Evolutionary conservation across 2,329 filamentous ascomycete genomes (phyloP).

Genomic region (Pseudogymnoascus sp.): DNA sequence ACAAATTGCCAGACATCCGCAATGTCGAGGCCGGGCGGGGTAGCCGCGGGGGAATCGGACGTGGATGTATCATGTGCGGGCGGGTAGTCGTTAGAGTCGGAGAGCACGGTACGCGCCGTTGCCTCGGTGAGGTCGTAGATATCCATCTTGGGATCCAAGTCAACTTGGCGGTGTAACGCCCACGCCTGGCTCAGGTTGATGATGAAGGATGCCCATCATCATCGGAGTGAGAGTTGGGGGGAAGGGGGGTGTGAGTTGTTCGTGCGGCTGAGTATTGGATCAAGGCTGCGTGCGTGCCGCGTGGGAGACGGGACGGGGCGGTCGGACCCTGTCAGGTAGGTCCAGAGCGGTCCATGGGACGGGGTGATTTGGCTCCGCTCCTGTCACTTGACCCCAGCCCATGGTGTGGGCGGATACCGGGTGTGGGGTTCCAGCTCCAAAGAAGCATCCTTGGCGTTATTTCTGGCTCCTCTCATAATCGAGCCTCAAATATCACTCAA

Average conservation of each 20-base stretch:
- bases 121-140: not conserved
- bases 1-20: not conserved
- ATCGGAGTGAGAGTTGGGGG: not conserved
- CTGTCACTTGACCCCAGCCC: not conserved
- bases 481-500: no score
- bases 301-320: not conserved
- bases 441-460: no score
- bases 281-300: not conserved
- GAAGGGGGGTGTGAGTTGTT: not conserved
- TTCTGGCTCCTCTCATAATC: no score
- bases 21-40: not conserved
- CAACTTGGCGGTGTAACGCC: not conserved
- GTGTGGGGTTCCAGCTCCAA: not conserved
- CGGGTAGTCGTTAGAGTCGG: not conserved
- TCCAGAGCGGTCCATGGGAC: not conserved
- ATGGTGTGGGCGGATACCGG: no score
- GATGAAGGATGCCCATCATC: not conserved
- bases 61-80: not conserved
- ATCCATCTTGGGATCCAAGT: not conserved
- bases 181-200: not conserved
- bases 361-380: not conserved
- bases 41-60: not conserved
- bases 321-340: not conserved
- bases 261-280: constrained; percentile 1
- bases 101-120: not conserved